Percentiles rank a stretch among this genome's conserved stretches.
Evolutionary conservation across 495 filamentous ascomycete genomes (phyloP).

Genomic region (Podospora pseudocomata): DNA sequence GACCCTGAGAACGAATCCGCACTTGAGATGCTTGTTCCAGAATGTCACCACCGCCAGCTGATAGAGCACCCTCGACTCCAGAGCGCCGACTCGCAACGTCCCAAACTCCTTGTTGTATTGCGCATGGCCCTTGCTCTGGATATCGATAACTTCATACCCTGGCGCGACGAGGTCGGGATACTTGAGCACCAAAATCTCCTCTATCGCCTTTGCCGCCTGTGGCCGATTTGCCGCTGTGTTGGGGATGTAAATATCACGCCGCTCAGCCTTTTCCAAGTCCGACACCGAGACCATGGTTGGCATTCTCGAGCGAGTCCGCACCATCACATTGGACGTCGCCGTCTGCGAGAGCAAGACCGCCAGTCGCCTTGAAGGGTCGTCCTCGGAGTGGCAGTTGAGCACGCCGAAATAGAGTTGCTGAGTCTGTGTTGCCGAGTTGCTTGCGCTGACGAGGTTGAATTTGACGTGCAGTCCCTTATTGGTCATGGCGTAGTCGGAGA

Average conservation of each 20-base stretch:
- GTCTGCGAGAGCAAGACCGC: constrained; percentile 23
- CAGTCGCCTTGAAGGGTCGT: constrained; percentile 18
- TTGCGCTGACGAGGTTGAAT: constrained; percentile 14
- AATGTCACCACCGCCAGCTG: constrained; percentile 26
- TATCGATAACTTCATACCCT: constrained; percentile 24
- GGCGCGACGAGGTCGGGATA: constrained; percentile 23
- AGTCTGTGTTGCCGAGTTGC: background rate
- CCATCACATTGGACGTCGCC: constrained; percentile 19
- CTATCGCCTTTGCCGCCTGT: background rate
- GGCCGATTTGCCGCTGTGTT: constrained; percentile 2
- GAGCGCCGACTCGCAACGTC: constrained; percentile 12
- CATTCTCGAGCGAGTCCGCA: constrained; percentile 21
- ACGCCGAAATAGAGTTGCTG: constrained; percentile 21
- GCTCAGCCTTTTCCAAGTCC: constrained; percentile 12
- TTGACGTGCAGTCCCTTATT: constrained; percentile 29
- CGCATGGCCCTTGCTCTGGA: constrained; percentile 9
- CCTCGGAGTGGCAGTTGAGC: constrained; percentile 19
- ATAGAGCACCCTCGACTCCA: constrained; percentile 11
- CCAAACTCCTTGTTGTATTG: constrained; percentile 25
- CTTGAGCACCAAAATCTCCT: constrained; percentile 24
- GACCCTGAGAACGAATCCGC: constrained; percentile 23
- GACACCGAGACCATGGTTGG: constrained; percentile 13
- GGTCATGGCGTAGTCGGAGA: constrained; percentile 23
- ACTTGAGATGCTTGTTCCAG: constrained; percentile 21
- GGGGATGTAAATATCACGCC: constrained; percentile 19